phyloP scores from a whole-genome alignment of 2,329 filamentous ascomycete genomes.

The Acrodontium crateriforme region DNA sequence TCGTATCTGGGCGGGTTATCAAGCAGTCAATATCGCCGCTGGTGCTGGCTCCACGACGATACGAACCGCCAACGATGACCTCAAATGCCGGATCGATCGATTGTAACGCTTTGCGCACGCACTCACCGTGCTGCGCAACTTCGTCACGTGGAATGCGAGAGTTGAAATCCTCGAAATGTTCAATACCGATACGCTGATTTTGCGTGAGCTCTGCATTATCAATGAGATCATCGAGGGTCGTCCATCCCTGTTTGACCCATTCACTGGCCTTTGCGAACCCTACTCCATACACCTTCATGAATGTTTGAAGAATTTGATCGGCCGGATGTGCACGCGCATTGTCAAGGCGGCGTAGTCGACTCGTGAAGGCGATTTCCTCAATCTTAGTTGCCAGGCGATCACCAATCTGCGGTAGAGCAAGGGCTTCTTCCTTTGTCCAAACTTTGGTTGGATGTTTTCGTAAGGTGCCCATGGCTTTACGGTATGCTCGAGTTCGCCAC shows the following conservation, averaged over 20 bases:
- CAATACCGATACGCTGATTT: slow-evolving; percentile 62
- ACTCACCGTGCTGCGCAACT: slow-evolving; percentile 52
- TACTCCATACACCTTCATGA: slow-evolving; percentile 67
- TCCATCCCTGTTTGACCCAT: slow-evolving; percentile 65
- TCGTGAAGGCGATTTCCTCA: slow-evolving; percentile 70
- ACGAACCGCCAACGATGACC: slow-evolving; percentile 69
- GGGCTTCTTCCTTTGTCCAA: slow-evolving; percentile 54
- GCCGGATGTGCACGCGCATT: slow-evolving; percentile 52
- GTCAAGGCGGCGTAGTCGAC: slow-evolving; percentile 57
- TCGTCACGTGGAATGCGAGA: slow-evolving; percentile 65
- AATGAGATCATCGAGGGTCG: slow-evolving; percentile 57
- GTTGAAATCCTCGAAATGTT: slow-evolving; percentile 67
- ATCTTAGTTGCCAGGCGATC: slow-evolving; percentile 67
- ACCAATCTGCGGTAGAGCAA: slow-evolving; percentile 55
- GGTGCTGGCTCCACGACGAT: slow-evolving; percentile 59
- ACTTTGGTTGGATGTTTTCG: slow-evolving; percentile 52
- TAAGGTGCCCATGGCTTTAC: slow-evolving; percentile 61
- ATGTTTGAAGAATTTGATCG: slow-evolving; percentile 52
- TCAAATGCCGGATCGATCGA: slow-evolving; percentile 50
- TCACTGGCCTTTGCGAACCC: slow-evolving; percentile 55
- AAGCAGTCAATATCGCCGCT: slow-evolving; percentile 80
- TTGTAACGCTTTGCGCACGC: slow-evolving; percentile 47
- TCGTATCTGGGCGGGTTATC: slow-evolving; percentile 54
- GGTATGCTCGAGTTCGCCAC: slow-evolving; percentile 64
- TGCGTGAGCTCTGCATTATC: slow-evolving; percentile 47